Conservation (phyloP, 495 filamentous ascomycete species). For the Neurospora sp. region DNA sequence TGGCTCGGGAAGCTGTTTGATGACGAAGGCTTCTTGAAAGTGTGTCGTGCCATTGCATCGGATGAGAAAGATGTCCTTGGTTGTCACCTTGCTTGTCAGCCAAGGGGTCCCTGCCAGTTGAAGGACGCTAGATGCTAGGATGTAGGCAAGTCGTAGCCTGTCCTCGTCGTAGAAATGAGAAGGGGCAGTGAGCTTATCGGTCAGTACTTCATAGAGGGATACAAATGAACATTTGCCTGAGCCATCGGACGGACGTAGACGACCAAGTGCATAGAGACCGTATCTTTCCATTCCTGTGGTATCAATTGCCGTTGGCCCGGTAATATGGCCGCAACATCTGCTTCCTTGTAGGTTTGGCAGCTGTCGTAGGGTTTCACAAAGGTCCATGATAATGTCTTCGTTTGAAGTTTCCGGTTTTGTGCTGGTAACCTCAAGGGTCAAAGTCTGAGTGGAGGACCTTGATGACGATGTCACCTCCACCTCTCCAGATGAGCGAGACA, state of each 20-base stretch:
- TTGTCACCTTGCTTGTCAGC: not conserved
- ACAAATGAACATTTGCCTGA: not conserved
- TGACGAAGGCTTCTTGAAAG: not conserved
- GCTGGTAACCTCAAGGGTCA: not conserved
- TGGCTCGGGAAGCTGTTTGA: not conserved
- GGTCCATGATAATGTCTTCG: slow-evolving; percentile 3
- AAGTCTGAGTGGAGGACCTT: not conserved
- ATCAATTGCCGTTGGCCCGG: not conserved
- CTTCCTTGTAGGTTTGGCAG: not conserved
- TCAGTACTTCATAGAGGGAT: not conserved
- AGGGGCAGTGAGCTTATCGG: not conserved
- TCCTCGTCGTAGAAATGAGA: not conserved
- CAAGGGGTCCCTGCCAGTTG: not conserved
- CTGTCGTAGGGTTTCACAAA: not conserved
- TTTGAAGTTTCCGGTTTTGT: not conserved
- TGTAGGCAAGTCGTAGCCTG: not conserved
- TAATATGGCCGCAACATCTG: not conserved
- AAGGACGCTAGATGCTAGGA: not conserved
- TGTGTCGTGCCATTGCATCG: not conserved
- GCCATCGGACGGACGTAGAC: not conserved
- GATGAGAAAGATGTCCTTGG: not conserved
- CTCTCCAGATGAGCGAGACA: not conserved
- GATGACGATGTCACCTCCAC: not conserved
- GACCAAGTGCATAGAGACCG: not conserved
- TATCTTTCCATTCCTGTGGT: not conserved